Evolutionary conservation across 257 asterid genomes (phyloP).

Genomic region (Fraxinus quadrangulata): DNA sequence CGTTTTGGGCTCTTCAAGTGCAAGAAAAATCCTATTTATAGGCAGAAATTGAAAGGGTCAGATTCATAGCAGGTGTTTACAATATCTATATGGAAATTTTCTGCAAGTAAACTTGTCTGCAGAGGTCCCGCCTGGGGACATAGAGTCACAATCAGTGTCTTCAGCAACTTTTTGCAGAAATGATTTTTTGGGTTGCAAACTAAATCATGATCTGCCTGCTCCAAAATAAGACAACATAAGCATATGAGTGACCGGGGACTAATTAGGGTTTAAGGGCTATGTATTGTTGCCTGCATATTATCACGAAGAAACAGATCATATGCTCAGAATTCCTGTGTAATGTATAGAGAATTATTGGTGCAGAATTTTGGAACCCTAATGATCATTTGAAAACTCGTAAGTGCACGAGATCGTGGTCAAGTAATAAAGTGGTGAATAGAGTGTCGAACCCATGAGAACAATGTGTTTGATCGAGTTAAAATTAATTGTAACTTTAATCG

Average conservation of each 20-base stretch:
- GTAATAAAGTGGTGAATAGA: too few species aligned
- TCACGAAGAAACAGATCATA: background rate
- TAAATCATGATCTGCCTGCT: background rate
- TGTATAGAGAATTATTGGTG: background rate
- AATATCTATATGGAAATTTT: background rate
- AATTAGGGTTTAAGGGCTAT: background rate
- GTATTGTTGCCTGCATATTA: background rate
- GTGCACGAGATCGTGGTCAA: too few species aligned
- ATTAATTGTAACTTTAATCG: too few species aligned
- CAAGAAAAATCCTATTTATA: background rate
- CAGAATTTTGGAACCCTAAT: background rate
- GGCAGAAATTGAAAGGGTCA: constrained; percentile 3
- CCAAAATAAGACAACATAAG: background rate
- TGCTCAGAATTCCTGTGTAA: background rate
- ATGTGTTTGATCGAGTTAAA: too few species aligned
- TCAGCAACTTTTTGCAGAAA: background rate
- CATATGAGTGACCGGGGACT: background rate
- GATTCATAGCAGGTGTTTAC: background rate
- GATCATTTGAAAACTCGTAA: too few species aligned
- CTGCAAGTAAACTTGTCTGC: background rate
- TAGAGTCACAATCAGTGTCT: background rate
- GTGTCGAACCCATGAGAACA: too few species aligned
- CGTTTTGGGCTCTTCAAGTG: background rate
- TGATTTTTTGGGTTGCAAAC: background rate
- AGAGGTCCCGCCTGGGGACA: constrained; percentile 2